Conservation (phyloP, 1,284 basidiomycete species). For the Austroboletus olivaceoglutinosus region DNA sequence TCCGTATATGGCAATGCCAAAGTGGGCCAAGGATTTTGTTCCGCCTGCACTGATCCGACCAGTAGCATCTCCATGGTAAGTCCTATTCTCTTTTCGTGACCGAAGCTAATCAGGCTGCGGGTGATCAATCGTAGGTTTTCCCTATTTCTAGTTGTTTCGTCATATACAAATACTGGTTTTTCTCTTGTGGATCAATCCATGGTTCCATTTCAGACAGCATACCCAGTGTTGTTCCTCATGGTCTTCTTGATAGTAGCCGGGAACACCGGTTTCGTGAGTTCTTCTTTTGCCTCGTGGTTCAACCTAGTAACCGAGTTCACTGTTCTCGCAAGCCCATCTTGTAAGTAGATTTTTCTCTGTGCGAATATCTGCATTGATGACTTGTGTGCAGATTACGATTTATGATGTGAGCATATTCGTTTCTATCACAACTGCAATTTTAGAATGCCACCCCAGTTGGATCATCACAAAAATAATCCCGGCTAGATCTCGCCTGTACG, state of each 20-base stretch:
- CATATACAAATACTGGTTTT: constrained; percentile 89
- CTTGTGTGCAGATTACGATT: constrained; percentile 26
- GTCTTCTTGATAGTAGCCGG: constrained; percentile 69
- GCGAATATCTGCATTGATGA: neutral
- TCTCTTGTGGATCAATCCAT: constrained; percentile 89
- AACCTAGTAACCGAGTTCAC: neutral
- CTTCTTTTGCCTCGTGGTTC: constrained; percentile 29
- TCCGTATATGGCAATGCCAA: constrained; percentile 64
- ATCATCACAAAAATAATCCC: constrained; percentile 63
- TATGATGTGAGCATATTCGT: constrained; percentile 26
- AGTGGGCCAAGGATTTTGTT: constrained; percentile 56
- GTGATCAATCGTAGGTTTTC: constrained; percentile 71
- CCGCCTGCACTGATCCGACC: constrained; percentile 52
- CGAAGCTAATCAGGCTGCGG: neutral
- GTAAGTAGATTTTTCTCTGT: constrained; percentile 42
- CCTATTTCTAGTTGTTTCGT: constrained; percentile 81
- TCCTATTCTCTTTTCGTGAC: neutral
- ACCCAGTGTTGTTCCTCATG: constrained; percentile 65
- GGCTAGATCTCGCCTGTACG: constrained; percentile 57
- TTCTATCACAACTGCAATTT: neutral
- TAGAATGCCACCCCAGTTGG: constrained; percentile 58
- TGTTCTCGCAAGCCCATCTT: constrained; percentile 59
- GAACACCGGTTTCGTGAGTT: constrained; percentile 87
- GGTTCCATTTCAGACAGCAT: constrained; percentile 85
- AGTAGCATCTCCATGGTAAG: constrained; percentile 61